Evolutionary conservation across 192 early-diverging fungal species (phyloP), one percentile per base, ranked within the genome.

Genomic region (Obelidium mucronatum): DNA sequence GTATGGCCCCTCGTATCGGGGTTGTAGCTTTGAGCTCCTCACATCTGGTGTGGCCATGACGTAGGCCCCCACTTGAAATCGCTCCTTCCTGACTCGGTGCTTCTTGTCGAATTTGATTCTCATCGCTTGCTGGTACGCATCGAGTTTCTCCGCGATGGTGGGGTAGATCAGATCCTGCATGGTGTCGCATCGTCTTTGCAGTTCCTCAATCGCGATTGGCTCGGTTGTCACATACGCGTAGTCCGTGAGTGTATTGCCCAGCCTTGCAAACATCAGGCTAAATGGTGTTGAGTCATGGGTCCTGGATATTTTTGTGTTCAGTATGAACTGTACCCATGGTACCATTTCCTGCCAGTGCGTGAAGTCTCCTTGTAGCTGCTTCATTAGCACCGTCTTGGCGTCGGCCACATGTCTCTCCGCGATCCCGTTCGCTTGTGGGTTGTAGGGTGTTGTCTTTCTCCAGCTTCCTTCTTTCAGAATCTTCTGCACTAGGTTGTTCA

Each of bases 371-470:
- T 74, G 52, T 2, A 82, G 59, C n/a, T 55, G 44, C 72, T 87
- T 82, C 22, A 59, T 6, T 34, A 86, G 59, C 11, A 80, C 68
- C 4, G 73, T 24, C 11, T 58, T 60, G 5, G 69, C 67, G 13
- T 51, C 76, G 4, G 73, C 58, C n/a, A 86, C 78, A 28, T 39
- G 48, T 19, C 80, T 15, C 76, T 88, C 83, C 19, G 81, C 85
- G 30, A 62, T 63, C 1, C 83, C 83, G 64, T 88, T 88, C 11
- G 62, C 81, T 42, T 79, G 24, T 22, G 83, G 81, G 73, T 84
- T 74, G 59, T 83, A 85, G 1, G 81, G 72, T 33, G 83, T 80
- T 26, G 64, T 56, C 2, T 22, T 6, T n/a, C n/a, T n/a, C n/a
- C n/a, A n/a, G n/a, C n/a, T n/a, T n/a, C n/a, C n/a, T n/a, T n/a